Conservation (phyloP, 1,284 basidiomycete genomes). For the Puccinia coronata region DNA sequence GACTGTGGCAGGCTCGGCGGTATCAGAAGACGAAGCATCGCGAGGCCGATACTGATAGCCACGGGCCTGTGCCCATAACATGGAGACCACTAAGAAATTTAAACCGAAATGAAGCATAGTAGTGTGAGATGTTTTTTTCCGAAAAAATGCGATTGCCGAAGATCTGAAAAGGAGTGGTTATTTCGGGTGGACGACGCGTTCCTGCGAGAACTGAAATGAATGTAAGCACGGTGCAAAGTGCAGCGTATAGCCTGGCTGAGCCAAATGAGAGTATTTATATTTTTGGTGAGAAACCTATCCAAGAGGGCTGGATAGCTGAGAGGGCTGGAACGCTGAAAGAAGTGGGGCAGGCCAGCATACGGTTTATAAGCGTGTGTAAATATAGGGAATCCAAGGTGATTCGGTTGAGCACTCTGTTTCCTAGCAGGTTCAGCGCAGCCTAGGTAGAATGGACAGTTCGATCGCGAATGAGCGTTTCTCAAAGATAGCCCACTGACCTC, state of each 20-base stretch:
- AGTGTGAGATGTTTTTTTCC: no score
- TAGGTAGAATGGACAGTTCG: not conserved
- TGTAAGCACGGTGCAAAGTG: not conserved
- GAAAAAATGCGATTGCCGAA: no score
- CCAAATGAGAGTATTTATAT: not conserved
- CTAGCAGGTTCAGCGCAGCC: not conserved
- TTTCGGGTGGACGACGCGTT: not conserved
- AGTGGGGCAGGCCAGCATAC: not conserved
- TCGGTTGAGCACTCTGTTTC: not conserved
- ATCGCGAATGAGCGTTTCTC: not conserved
- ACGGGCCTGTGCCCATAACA: not conserved
- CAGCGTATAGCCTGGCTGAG: not conserved
- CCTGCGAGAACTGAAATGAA: not conserved
- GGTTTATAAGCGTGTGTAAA: not conserved
- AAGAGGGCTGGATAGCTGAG: not conserved
- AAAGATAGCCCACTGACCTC: not conserved
- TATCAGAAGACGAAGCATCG: not conserved
- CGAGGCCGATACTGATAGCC: constrained; percentile 19
- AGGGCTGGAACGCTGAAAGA: not conserved
- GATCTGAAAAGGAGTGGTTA: not conserved
- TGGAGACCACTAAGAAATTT: not conserved
- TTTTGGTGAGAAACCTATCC: no score
- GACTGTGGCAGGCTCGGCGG: constrained; percentile 10
- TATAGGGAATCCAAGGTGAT: not conserved
- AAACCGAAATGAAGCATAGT: constrained; percentile 9